These are phyloP conservation scores for Chaetomium olivaceum DNA, from an alignment of 2,329 filamentous ascomycete species.

Conservation along the genomic window DNA sequence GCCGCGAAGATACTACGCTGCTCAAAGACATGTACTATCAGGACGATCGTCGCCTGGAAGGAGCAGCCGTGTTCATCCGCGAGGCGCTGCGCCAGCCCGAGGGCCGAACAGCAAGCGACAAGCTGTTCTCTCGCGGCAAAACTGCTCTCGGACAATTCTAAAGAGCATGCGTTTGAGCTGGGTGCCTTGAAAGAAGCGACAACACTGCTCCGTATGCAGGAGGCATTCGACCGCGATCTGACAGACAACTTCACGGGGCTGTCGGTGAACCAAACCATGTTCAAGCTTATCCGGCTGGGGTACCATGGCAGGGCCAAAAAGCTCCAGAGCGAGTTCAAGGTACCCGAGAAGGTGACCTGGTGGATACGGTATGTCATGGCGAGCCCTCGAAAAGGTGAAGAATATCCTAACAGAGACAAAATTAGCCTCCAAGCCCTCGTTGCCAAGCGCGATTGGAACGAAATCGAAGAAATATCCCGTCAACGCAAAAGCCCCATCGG, in stretches of 20 bases:
- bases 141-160: constrained; percentile 74
- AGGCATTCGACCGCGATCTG: constrained; percentile 81
- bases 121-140: constrained; percentile 85
- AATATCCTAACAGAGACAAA: background rate
- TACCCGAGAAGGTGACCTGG: constrained; percentile 86
- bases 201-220: constrained; percentile 80
- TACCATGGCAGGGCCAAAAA: constrained; percentile 85
- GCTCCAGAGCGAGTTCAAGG: constrained; percentile 87
- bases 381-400: background rate
- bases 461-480: constrained; percentile 82
- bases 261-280: constrained; percentile 88
- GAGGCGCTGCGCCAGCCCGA: constrained; percentile 78
- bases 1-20: constrained; percentile 65
- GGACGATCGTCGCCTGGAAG: constrained; percentile 86
- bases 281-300: constrained; percentile 78
- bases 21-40: constrained; percentile 98
- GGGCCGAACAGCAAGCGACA: constrained; percentile 72
- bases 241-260: constrained; percentile 76
- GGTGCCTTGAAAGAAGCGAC: constrained; percentile 77
- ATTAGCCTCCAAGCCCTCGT: constrained; percentile 81
- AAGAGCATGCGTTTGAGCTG: constrained; percentile 74
- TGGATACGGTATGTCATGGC: constrained; percentile 64
- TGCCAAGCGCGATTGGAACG: constrained; percentile 85
- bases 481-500: constrained; percentile 87
- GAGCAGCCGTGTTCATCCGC: constrained; percentile 80